phyloP scores from a whole-genome alignment of 768 basidiomycete genomes.

The Rhizopogon salebrosus region DNA sequence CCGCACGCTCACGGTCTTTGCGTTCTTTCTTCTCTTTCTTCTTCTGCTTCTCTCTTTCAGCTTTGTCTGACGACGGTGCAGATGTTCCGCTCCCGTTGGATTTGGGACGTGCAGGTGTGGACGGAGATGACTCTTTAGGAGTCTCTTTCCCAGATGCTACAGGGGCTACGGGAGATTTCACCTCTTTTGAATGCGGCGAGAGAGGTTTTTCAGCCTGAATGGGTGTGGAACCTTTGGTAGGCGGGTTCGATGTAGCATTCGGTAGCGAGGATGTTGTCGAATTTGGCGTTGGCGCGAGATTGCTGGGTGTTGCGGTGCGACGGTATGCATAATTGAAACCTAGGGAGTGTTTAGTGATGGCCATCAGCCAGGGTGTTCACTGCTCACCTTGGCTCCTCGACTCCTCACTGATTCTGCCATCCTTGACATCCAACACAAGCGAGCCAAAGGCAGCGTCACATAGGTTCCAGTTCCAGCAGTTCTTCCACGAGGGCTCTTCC shows the following conservation, averaged over 20 bases:
- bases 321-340: constrained; percentile 97
- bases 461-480: constrained; percentile 98
- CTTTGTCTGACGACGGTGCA: constrained; percentile 37
- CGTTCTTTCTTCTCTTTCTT: constrained; percentile 61
- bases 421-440: constrained; percentile 83
- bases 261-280: constrained; percentile 50
- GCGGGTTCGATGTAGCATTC: constrained; percentile 29
- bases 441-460: constrained; percentile 94
- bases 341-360: constrained; percentile 23
- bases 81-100: constrained; percentile 28
- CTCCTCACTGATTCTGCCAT: constrained; percentile 89
- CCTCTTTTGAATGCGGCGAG: constrained; percentile 24
- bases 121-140: constrained; percentile 32
- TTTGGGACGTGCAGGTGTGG: constrained; percentile 23
- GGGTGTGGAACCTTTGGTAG: constrained; percentile 29
- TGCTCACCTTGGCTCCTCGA: constrained; percentile 82
- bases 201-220: constrained; percentile 31
- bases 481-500: constrained; percentile 97
- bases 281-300: constrained; percentile 53
- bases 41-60: constrained; percentile 53
- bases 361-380: neutral
- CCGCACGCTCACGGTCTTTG: constrained; percentile 48
- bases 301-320: constrained; percentile 53
- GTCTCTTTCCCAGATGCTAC: constrained; percentile 20
- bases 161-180: constrained; percentile 31